Evolutionary conservation across 2,329 filamentous ascomycete genomes (phyloP), one percentile per base, ranked within the genome.

Genomic region (Neodidymelliopsis sp.): DNA sequence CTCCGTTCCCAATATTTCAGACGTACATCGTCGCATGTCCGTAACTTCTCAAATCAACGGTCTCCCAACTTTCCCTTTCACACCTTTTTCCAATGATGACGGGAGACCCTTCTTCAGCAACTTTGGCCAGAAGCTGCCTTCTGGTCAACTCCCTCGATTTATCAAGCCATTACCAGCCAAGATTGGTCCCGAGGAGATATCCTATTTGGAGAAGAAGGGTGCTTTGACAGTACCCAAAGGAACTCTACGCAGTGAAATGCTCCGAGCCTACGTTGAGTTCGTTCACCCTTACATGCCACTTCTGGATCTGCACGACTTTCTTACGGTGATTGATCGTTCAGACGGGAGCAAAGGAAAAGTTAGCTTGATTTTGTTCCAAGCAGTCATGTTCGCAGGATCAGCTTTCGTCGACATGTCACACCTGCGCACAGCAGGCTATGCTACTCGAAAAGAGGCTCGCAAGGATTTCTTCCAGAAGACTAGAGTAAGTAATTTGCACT

Each of bases 211-310:
- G 54, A 83, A 86, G 67, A 97, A 96, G 77, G 91, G 91, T 4
- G 91, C 91, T 1, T 77, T 97, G 58, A 85, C 85, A 2, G 82
- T 97, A 29, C 93, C 93, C 2, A 79, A 83, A 29, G 73, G 81
- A 4, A 75, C 77, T 4, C 78, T 97, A 25, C 89, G 93, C 64
- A 90, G 89, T 69, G 91, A 91, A 50, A 80, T 97, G 31, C 77
- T 97, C 12, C 86, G 87, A 61, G 86, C 86, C 28, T 97, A 94
- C 63, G 81, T 93, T 53, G 89, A 96, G 75, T 96, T 88, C 70
- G 91, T 97, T 6, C 89, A 97, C 70, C 91, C 92, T 1, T 97
- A 90, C 71, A 96, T 97, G 90, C 93, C 93, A 18, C 78, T 96
- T 23, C 76, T 97, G 55, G 91, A 86, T 51, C 62, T 86, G 36